These are phyloP conservation scores for Nevesoporus exiguus DNA, from an alignment of 768 basidiomycete species.

Conservation along the genomic window DNA sequence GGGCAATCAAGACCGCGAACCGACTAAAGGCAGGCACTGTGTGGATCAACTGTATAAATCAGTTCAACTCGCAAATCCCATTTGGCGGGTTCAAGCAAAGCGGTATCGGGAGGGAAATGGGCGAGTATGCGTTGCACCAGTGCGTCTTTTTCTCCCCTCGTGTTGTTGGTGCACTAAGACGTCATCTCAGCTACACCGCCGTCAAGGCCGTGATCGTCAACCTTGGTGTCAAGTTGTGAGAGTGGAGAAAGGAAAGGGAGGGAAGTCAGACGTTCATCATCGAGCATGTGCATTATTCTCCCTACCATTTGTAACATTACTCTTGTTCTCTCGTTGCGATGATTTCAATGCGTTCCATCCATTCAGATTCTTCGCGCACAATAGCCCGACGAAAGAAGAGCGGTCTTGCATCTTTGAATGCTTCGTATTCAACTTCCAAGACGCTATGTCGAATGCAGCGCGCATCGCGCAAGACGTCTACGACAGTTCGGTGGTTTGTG, in stretches of 20 bases:
- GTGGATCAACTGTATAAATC: constrained; percentile 50
- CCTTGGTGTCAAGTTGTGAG: constrained; percentile 31
- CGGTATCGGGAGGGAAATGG: constrained; percentile 78
- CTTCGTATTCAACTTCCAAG: no score
- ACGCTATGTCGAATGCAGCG: no score
- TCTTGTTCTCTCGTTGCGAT: not conserved
- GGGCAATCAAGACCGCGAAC: constrained; percentile 71
- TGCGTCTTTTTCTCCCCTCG: constrained; percentile 26
- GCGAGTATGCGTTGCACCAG: constrained; percentile 67
- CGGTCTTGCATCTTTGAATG: no score
- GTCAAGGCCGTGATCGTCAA: constrained; percentile 44
- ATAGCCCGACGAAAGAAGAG: no score
- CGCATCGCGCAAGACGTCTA: no score
- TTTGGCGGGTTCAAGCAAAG: constrained; percentile 88
- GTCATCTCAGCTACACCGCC: constrained; percentile 16
- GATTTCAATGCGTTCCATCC: no score
- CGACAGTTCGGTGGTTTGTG: no score
- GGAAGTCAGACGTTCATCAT: not conserved
- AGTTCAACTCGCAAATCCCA: constrained; percentile 44
- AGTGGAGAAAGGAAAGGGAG: not conserved
- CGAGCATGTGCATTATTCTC: not conserved
- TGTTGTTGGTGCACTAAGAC: not conserved
- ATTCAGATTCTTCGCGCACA: no score
- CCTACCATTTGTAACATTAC: not conserved
- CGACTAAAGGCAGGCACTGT: constrained; percentile 77